Base-by-base conservation (phyloP, 1,139 yeast genomes). In the Arxiozyma bovina region DNA sequence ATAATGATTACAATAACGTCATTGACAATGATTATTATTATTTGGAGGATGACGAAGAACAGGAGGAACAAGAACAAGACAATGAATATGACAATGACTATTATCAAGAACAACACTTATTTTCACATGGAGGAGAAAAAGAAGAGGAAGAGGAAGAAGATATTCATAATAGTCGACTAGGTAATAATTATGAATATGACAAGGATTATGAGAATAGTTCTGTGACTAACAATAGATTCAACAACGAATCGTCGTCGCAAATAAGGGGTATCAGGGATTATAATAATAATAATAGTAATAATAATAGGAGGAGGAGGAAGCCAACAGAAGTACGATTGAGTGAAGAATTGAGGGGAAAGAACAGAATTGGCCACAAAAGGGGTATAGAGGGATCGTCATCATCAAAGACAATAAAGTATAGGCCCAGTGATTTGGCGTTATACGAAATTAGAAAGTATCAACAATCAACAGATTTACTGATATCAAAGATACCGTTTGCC, bases 401-500 rank as follows among this genome's bases (percentile, higher is more conserved):
- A 5, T 25, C n/a, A 27, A 27, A 27, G 30, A 38, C 50, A n/a
- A 41, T 23, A 20, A 66, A 50, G 78, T 84, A 80, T 63, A 77
- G 77, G 55, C 93, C 94, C 0, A 95, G 96, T 12, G 82, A 87
- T 0, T 73, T 74, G 45, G 96, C 96, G 0, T 70, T 88, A 50
- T 75, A 86, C 60, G 96, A 91, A 65, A 88, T 91, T 45, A 74
- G 94, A 56, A 79, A 77, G 63, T 90, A 82, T 63, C 98, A 91
- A 67, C 79, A 82, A 63, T 76, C 84, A 38, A 86, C 96, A 0
- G 95, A 87, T 58, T 73, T 91, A 50, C 74, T 91, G 53, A 76
- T 91, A 42, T 76, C 93, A 48, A 89, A 89, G 65, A 77, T 91
- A 49, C 98, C 98, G n/a, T 91, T 91, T 76, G 94, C 96, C 1